Evolutionary conservation across 306 rosid species (phyloP), one percentile per base, ranked within the genome.

Genomic region (Cucurbita pepo): DNA sequence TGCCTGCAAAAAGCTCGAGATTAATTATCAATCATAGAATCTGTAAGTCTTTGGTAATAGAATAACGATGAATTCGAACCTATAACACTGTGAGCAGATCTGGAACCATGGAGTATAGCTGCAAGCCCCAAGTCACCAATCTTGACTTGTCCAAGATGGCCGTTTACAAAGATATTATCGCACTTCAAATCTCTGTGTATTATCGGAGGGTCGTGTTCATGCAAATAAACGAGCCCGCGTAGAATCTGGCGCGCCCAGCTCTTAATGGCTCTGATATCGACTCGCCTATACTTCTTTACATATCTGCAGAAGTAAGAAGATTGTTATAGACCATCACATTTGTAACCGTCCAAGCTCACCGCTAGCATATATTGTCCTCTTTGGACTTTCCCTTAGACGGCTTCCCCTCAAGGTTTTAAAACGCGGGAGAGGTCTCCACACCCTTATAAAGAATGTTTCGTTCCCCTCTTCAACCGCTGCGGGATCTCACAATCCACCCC

Each of bases 141-240:
- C 84, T 92, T 92, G 67, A 92, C 92, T 80, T 86, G 97, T 61
- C 96, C 97, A 75, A 86, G 97, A 84, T 92, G 97, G 63, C 97
- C 97, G 82, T 92, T 89, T 45, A 89, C 88, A 82, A 92, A 92
- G 62, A 92, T 83, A 74, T 92, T 89, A 75, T 92, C 95, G 63
- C 97, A 92, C 83, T 92, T 89, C 63, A 92, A 89, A 83, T 92
- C 97, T 82, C 96, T 85, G 69, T 92, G 97, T 51, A 89, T 88
- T 71, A 89, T 92, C 1, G 96, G 96, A 65, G 97, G 96, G 60
- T 92, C 90, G 63, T 88, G 84, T 40, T 82, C 92, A 65, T 92
- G 97, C 34, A 92, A 83, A 74, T 83, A 89, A 69, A 92, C 81
- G 74, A 92, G 96, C 51, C 97, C 97, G 44, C 51, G 81, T 40